Evolutionary conservation across 2,329 filamentous ascomycete genomes (phyloP).

Genomic region (Helicocarpus griseus): DNA sequence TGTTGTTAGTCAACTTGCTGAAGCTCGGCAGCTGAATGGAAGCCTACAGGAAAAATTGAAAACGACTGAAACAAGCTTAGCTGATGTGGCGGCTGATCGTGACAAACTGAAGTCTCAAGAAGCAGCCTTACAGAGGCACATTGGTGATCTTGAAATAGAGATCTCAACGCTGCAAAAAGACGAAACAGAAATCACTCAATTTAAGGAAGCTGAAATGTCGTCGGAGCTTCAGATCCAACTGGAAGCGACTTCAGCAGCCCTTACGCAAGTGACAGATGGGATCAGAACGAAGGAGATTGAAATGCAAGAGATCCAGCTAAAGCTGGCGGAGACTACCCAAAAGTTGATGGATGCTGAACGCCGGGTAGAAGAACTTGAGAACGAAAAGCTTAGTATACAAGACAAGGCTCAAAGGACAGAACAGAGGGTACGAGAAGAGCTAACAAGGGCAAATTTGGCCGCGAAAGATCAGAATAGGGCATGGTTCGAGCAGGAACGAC

Average conservation of each 20-base stretch:
- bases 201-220: constrained; percentile 15
- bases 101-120: constrained; percentile 11
- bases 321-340: constrained; percentile 14
- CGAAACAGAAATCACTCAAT: constrained; percentile 8
- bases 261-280: constrained; percentile 11
- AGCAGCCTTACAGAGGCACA: constrained; percentile 20
- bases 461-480: constrained; percentile 20
- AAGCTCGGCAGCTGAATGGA: constrained; percentile 12
- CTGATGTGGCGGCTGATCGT: constrained; percentile 3
- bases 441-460: constrained; percentile 22
- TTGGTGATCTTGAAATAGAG: constrained; percentile 17
- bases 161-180: constrained; percentile 17
- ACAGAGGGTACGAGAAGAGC: constrained; percentile 21
- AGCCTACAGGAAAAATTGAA: constrained; percentile 16
- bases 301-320: constrained; percentile 12
- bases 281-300: constrained; percentile 15
- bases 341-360: constrained; percentile 14
- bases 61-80: constrained; percentile 13
- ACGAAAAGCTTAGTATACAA: constrained; percentile 15
- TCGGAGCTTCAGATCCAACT: constrained; percentile 19
- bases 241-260: constrained; percentile 14
- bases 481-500: constrained; percentile 22
- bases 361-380: constrained; percentile 13
- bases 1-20: constrained; percentile 17
- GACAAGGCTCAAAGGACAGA: constrained; percentile 17